Evolutionary conservation across 2,329 filamentous ascomycete species (phyloP).

Genomic region (Purpureocillium lavendulum): DNA sequence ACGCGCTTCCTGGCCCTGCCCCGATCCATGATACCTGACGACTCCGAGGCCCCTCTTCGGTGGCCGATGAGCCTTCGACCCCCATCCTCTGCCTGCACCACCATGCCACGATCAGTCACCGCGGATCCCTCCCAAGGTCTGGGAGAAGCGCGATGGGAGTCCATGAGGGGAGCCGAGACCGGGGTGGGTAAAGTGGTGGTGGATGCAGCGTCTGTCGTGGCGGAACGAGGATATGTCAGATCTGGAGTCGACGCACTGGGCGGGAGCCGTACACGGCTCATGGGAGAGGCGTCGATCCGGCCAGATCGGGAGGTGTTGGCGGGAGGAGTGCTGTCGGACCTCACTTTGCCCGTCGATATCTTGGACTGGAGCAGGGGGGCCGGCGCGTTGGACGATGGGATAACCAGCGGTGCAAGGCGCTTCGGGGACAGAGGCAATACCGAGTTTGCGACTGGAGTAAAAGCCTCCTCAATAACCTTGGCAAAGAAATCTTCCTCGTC

Average conservation of each 20-base stretch:
- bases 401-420: slow-evolving; percentile 47
- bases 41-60: slow-evolving; percentile 47
- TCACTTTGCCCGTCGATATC: slow-evolving; percentile 35
- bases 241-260: slow-evolving; percentile 26
- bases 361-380: slow-evolving; percentile 19
- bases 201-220: slow-evolving; percentile 25
- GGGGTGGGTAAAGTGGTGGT: slow-evolving; percentile 37
- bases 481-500: slow-evolving; percentile 13
- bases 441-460: slow-evolving; percentile 5
- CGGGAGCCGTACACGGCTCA: slow-evolving; percentile 31
- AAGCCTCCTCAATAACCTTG: slow-evolving; percentile 14
- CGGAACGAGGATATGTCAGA: slow-evolving; percentile 34
- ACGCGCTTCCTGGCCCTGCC: slow-evolving; percentile 50
- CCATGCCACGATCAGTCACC: neutral
- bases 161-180: slow-evolving; percentile 36
- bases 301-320: slow-evolving; percentile 31
- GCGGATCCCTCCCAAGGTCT: slow-evolving; percentile 31
- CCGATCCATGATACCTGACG: slow-evolving; percentile 51
- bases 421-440: slow-evolving; percentile 40
- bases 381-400: slow-evolving; percentile 26
- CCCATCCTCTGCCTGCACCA: slow-evolving; percentile 9
- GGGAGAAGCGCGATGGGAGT: slow-evolving; percentile 31
- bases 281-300: slow-evolving; percentile 38
- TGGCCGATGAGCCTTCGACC: slow-evolving; percentile 23
- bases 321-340: slow-evolving; percentile 33